Conservation (phyloP, 140 eudicot genomes). For the Erigeron philadelphicus region DNA sequence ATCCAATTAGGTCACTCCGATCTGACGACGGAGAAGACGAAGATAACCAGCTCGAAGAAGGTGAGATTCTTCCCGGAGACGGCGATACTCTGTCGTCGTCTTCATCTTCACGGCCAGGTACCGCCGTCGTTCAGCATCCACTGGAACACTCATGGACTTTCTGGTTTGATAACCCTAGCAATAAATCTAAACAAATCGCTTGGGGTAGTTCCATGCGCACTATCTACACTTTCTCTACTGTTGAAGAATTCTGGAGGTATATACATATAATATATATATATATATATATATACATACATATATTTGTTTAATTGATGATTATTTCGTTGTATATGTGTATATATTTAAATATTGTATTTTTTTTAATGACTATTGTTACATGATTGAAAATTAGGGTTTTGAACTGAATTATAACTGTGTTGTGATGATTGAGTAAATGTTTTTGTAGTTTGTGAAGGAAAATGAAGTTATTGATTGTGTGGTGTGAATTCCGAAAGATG, state of each 20-base stretch:
- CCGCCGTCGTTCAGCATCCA: slow-evolving; percentile 38
- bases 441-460: too few species aligned
- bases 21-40: slow-evolving; percentile 32
- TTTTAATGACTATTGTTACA: too few species aligned
- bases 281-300: neutral
- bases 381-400: too few species aligned
- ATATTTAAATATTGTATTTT: too few species aligned
- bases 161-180: slow-evolving; percentile 66
- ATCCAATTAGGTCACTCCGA: slow-evolving; percentile 5
- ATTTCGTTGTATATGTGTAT: neutral
- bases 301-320: neutral
- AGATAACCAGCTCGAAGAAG: slow-evolving; percentile 47
- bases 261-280: neutral
- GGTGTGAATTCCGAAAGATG: too few species aligned
- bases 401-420: too few species aligned
- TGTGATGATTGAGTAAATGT: too few species aligned
- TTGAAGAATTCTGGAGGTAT: slow-evolving; percentile 86
- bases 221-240: slow-evolving; percentile 70
- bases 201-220: slow-evolving; percentile 81
- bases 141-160: slow-evolving; percentile 84
- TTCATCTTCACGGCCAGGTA: slow-evolving; percentile 25
- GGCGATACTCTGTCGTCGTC: slow-evolving; percentile 27
- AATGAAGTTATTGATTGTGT: too few species aligned
- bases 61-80: slow-evolving; percentile 41
- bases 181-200: slow-evolving; percentile 44